Base-by-base conservation (phyloP, 352 stramenopile genomes). In the Globisporangium rhizosaccharum region DNA sequence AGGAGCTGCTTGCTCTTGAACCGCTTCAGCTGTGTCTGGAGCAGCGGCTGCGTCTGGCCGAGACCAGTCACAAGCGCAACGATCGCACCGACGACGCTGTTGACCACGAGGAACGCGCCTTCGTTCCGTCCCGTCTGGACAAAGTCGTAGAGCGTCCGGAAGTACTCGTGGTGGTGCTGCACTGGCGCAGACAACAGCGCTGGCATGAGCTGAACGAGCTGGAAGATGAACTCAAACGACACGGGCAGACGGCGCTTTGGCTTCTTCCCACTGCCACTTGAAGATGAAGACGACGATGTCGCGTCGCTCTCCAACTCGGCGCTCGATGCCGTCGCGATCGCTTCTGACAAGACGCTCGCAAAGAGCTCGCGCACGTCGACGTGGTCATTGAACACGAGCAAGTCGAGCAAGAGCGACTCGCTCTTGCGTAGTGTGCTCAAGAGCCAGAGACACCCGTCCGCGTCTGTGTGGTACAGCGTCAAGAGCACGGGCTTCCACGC, bases 181-280 rank as follows among this genome's bases (percentile, higher is more conserved):
- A 76, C 72, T 26, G 85, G 82, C 1, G 88, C 85, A 0, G 75
- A 77, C 23, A 94, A 56, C 11, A 94, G 61, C 44, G 71, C 75
- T 39, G 85, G 85, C 85, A 94, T 90, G 44, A 92, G 63, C 45
- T 87, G 76, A 39, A 92, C 79, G 18, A 94, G 53, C 56, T 85
- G 71, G 45, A 91, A 91, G 56, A 91, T 76, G 51, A 94, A 92
- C 67, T 91, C 82, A 57, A 91, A 94, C 6, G 82, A 84, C 8
- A 70, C 72, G n/a, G 85, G 85, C 3, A 94, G 59, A 30, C 37
- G 36, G 1, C 15, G 53, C 20, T 3, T 59, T 15, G 26, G 17
- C 45, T n/a, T 3, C 17, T 37, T 42, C 9, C 50, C 1, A 44
- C n/a, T 17, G 46, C n/a, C 23, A 25, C 17, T 57, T 41, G 2